Percentiles rank a stretch among this genome's conserved stretches.
Evolutionary conservation across 2,329 filamentous ascomycete species (phyloP).

Genomic region (Apiospora rasikravindrae): DNA sequence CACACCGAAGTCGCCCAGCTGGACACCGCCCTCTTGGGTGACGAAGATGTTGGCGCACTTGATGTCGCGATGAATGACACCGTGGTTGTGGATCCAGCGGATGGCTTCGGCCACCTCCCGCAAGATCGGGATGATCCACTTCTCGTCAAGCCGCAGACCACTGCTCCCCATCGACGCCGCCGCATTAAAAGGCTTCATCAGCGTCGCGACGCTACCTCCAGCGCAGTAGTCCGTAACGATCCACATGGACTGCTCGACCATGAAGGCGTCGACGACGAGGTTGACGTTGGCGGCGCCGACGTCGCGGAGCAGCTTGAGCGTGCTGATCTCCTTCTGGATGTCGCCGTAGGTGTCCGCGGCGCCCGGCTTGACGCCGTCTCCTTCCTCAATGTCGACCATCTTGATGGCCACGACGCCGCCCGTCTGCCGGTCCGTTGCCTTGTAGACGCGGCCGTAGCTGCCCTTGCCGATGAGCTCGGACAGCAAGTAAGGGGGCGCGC

Average conservation of each 20-base stretch:
- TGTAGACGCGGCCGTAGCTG: slow-evolving; percentile 76
- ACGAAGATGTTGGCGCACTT: slow-evolving; percentile 83
- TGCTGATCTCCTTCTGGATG: slow-evolving; percentile 70
- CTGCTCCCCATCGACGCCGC: slow-evolving; percentile 38
- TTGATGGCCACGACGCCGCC: slow-evolving; percentile 73
- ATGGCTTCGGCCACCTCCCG: slow-evolving; percentile 70
- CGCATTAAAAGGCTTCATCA: slow-evolving; percentile 69
- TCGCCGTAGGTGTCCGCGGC: slow-evolving; percentile 71
- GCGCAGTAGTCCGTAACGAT: slow-evolving; percentile 88
- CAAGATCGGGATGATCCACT: slow-evolving; percentile 71
- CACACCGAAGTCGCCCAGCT: slow-evolving; percentile 86
- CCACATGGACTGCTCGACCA: slow-evolving; percentile 82
- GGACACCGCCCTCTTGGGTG: slow-evolving; percentile 76
- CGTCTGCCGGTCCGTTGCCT: slow-evolving; percentile 56
- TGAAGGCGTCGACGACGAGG: slow-evolving; percentile 77
- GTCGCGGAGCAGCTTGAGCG: slow-evolving; percentile 75
- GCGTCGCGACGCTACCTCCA: slow-evolving; percentile 79
- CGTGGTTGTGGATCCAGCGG: slow-evolving; percentile 70
- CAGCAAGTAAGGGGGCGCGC: slow-evolving; percentile 69
- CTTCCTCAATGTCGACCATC: slow-evolving; percentile 83
- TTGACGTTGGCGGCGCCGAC: slow-evolving; percentile 81
- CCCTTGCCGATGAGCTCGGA: slow-evolving; percentile 77
- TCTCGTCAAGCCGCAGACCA: slow-evolving; percentile 68
- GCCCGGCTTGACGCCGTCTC: slow-evolving; percentile 70
- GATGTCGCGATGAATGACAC: slow-evolving; percentile 74